Evolutionary conservation across 2,329 filamentous ascomycete genomes (phyloP).

Genomic region (Trichoderma polysporum): DNA sequence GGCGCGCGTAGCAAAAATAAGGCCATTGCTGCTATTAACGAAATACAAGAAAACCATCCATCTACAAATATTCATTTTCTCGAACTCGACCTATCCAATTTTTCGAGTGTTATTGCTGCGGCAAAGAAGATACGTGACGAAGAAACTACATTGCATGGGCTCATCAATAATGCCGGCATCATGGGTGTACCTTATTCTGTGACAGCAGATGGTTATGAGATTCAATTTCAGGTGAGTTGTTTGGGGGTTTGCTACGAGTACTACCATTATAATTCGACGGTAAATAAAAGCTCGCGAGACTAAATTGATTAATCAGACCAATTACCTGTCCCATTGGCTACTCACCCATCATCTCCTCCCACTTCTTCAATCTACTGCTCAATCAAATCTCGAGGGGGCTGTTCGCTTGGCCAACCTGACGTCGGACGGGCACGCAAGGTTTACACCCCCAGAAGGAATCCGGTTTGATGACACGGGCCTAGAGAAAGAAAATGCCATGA

Average conservation of each 20-base stretch:
- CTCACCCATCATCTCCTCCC: slow-evolving; percentile 41
- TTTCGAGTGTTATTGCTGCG: slow-evolving; percentile 38
- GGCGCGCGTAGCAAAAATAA: slow-evolving; percentile 38
- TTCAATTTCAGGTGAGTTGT: slow-evolving; percentile 36
- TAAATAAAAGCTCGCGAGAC: too few relatives aligned
- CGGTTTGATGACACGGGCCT: slow-evolving; percentile 24
- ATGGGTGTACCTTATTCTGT: slow-evolving; percentile 35
- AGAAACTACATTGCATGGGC: slow-evolving; percentile 34
- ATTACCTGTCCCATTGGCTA: slow-evolving; percentile 45
- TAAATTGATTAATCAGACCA: slow-evolving; percentile 33
- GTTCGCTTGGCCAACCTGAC: slow-evolving; percentile 27
- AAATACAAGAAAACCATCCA: slow-evolving; percentile 35
- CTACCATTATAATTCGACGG: not conserved
- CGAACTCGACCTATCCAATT: slow-evolving; percentile 36
- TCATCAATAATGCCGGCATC: slow-evolving; percentile 44
- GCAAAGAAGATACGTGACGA: slow-evolving; percentile 32
- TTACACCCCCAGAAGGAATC: slow-evolving; percentile 25
- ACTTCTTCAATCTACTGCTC: slow-evolving; percentile 35
- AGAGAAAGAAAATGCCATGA: slow-evolving; percentile 16
- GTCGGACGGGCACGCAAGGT: slow-evolving; percentile 25
- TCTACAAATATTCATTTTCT: slow-evolving; percentile 36
- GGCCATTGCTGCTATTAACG: slow-evolving; percentile 32
- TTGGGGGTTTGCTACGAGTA: not conserved
- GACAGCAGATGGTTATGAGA: slow-evolving; percentile 38
- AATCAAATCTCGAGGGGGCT: slow-evolving; percentile 11